Evolutionary conservation across 2,329 filamentous ascomycete genomes (phyloP), one percentile per base, ranked within the genome.

Genomic region (Fusarium staphyleae): DNA sequence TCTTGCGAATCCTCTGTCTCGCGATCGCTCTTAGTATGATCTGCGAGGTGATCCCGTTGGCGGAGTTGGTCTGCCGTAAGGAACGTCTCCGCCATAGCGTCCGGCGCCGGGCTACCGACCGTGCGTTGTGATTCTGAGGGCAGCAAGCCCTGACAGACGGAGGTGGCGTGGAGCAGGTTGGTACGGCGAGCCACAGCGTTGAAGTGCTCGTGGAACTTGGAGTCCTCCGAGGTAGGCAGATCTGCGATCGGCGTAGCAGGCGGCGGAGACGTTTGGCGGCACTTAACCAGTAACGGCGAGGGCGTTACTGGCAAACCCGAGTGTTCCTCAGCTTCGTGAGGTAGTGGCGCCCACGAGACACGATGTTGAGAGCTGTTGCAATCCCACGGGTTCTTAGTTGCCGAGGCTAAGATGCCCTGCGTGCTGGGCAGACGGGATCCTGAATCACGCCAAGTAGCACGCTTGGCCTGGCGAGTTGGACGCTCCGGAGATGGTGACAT

Each of bases 161-260:
- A 12, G 18, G 19, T 48, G 7, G 33, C 41, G 13, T 39, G 67
- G 16, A 66, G 62, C 4, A 62, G 60, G 33, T 68, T 69, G 44
- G 67, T 63, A 14, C 73, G 73, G 16, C 66, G 71, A n/a, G 72
- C 75, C 32, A 81, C 70, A 1, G 72, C 73, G 22, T 74, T 71
- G 56, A 83, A 83, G 59, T 83, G 80, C n/a, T 74, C 74, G 14
- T 66, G 70, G 42, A 81, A 83, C 42, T 71, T 75, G 26, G 71
- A 65, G 43, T 73, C 70, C 7, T 70, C 67, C 2, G 68, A 70
- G 2, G 66, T 67, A 3, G 70, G 72, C 5, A 78, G 62, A 7
- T 75, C 68, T 16, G 69, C 62, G 8, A 75, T 63, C 2, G 69
- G 59, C 9, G 62, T 66, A 8, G 70, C 63, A 6, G 79, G 79